Evolutionary conservation across 495 filamentous ascomycete species (phyloP), one percentile per base, ranked within the genome.

Genomic region (Aspergillus indologenus): DNA sequence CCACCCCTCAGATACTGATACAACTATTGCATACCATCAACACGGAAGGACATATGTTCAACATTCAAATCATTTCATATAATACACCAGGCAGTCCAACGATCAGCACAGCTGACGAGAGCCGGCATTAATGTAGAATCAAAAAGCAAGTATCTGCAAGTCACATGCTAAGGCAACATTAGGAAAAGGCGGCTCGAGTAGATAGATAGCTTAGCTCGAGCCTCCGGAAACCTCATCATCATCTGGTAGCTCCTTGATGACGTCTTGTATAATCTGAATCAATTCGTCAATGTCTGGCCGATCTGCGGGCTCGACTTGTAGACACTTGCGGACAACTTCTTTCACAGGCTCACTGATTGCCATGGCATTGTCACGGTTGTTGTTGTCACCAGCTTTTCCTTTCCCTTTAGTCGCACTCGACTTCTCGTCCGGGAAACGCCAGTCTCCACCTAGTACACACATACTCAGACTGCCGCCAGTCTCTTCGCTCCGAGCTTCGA

Each of bases 401-500:
- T 81, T 86, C 50, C 70, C 81, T 73, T 83, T 89, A 54, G 78
- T 78, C 60, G 80, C 71, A 60, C 68, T 77, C 63, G 70, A 81
- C 71, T 80, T 77, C 52, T 96, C 92, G 60, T 96, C 92, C 0
- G 91, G 91, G 74, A 96, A 96, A 55, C 92, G 78, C 92, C 92
- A 96, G 71, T 96, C 92, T 4, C 92, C 92, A 58, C 90, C 89
- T 1, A 96, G 75, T 12, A 96, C 90, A 69, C 92, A 96, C 65
- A 96, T 88, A 67, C 89, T 93, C 58, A 98, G 74, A 65, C 87
- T 92, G 19, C 94, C 94, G 56, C 94, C 94, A 1, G 93, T 97
- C 78, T 98, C 95, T 69, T 98, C 94, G 58, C 85, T 90, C 45
- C 92, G 87, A 61, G 92, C 89, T 77, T 98, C 94, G 66, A 98